phyloP scores from a whole-genome alignment of 176 grass and related monocot genomes.

The Juncus effusus region DNA sequence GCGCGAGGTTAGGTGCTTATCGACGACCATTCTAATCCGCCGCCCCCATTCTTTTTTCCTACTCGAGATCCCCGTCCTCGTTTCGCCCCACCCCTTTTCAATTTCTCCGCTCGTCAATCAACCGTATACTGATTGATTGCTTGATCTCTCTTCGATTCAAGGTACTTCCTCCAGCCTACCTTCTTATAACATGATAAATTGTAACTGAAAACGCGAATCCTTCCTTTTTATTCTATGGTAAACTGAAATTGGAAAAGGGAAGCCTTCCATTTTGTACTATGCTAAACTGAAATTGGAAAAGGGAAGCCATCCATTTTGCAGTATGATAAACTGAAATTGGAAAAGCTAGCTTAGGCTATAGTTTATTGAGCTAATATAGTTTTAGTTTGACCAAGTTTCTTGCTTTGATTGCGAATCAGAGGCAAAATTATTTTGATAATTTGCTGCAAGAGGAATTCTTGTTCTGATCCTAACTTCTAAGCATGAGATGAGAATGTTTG shows the following conservation, averaged over 20 bases:
- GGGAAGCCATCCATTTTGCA: background rate
- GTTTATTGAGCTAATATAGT: background rate
- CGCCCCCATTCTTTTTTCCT: background rate
- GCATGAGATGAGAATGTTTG: background rate
- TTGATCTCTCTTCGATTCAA: background rate
- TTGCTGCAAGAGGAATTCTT: background rate
- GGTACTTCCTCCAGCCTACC: background rate
- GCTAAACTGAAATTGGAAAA: background rate
- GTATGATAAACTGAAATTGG: background rate
- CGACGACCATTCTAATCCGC: background rate
- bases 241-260: background rate
- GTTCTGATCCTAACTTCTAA: background rate
- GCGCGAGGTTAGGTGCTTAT: conserved; percentile 20
- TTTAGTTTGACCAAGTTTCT: background rate
- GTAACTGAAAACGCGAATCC: background rate
- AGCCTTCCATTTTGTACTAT: conserved; percentile 7
- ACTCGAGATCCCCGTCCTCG: background rate
- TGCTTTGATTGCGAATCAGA: background rate
- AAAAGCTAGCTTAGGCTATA: background rate
- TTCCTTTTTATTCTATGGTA: conserved; percentile 5
- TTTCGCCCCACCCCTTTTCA: background rate
- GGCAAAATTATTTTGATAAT: background rate
- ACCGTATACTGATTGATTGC: background rate
- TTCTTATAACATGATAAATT: background rate
- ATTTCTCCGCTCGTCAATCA: background rate